Evolutionary conservation across 2,329 filamentous ascomycete species (phyloP).

Genomic region (Calonectria honghensis): DNA sequence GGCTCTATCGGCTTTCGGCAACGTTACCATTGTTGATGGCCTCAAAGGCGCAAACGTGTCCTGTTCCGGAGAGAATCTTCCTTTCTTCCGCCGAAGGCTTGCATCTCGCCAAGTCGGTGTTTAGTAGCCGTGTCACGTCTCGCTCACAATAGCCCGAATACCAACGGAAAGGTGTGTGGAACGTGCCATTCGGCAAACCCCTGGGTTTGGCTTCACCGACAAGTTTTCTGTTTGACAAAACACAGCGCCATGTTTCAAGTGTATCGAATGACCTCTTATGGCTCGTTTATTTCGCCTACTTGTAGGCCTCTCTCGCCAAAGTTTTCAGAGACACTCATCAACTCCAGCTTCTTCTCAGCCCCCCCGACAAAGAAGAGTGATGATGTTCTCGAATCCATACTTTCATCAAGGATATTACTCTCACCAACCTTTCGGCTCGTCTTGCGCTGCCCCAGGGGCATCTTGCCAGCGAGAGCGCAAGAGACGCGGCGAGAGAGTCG

Average conservation of each 20-base stretch:
- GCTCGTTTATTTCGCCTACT: neutral
- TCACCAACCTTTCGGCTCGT: neutral
- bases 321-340: too few species aligned
- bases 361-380: neutral
- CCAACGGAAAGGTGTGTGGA: constrained; percentile 7
- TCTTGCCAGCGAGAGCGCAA: constrained; percentile 47
- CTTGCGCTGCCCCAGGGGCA: constrained; percentile 51
- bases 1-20: neutral
- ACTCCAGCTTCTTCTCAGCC: neutral
- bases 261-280: neutral
- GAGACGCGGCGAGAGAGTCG: constrained; percentile 41
- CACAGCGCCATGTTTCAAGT: neutral
- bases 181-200: constrained; percentile 29
- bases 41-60: neutral
- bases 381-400: constrained; percentile 4
- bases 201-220: neutral
- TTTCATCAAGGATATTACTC: neutral
- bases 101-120: constrained; percentile 4
- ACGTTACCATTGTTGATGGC: neutral
- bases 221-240: constrained; percentile 2
- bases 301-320: neutral
- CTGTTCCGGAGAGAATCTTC: neutral
- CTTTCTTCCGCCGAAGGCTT: neutral
- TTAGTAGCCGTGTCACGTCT: constrained; percentile 22
- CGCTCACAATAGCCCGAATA: constrained; percentile 6